These are phyloP conservation scores for Lepidium africanum DNA, from an alignment of 345 rosid genomes.

Conservation along the genomic window DNA sequence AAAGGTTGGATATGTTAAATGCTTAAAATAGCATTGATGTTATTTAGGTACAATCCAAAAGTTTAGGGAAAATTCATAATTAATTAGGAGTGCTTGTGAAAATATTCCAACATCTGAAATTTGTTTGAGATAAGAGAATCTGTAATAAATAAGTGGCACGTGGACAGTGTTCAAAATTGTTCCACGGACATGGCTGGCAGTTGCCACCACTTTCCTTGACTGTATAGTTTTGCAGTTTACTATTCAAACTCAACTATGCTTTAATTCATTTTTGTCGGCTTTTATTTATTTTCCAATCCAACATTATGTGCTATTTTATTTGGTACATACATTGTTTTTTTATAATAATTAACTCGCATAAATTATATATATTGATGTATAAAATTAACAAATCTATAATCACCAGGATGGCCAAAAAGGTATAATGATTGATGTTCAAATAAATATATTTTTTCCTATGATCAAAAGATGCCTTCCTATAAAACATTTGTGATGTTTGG, in stretches of 20 bases:
- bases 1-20: background rate
- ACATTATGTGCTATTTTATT: background rate
- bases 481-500: too few relatives aligned
- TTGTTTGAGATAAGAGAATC: background rate
- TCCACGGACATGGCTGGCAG: background rate
- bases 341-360: background rate
- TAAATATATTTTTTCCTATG: too few relatives aligned
- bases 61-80: too few relatives aligned
- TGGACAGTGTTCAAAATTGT: conserved; percentile 1
- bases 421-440: background rate
- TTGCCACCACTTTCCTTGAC: conserved; percentile 18
- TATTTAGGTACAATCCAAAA: too few relatives aligned
- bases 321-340: background rate
- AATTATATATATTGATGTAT: background rate
- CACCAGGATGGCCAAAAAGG: too few relatives aligned
- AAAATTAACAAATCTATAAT: background rate
- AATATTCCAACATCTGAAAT: background rate
- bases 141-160: background rate
- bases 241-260: background rate
- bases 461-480: too few relatives aligned
- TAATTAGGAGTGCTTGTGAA: background rate
- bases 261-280: background rate
- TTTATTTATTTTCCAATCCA: background rate
- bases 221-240: background rate
- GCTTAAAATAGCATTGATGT: too few relatives aligned